phyloP scores from a whole-genome alignment of 2,329 filamentous ascomycete genomes.

The Hypoxylon sp. region DNA sequence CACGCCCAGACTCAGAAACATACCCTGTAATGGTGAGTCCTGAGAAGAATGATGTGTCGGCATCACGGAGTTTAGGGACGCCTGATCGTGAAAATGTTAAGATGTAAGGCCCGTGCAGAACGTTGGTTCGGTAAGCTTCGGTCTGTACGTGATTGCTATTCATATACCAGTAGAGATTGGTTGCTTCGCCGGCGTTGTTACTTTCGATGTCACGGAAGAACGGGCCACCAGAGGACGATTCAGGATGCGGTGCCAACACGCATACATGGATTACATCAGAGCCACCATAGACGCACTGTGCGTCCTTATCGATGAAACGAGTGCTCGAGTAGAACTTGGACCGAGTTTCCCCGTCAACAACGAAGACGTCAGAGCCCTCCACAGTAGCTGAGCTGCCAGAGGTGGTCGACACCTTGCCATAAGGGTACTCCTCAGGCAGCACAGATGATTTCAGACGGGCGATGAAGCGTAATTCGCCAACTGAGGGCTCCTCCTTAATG shows the following conservation, averaged over 20 bases:
- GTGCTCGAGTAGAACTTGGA: conserved; percentile 80
- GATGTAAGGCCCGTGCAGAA: conserved; percentile 76
- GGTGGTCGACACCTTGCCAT: conserved; percentile 70
- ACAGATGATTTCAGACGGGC: conserved; percentile 68
- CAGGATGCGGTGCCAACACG: conserved; percentile 70
- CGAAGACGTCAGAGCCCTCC: conserved; percentile 72
- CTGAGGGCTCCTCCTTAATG: conserved; percentile 68
- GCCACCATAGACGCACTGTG: conserved; percentile 72
- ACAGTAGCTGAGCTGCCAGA: conserved; percentile 65
- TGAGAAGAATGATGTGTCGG: conserved; percentile 72
- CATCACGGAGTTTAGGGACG: conserved; percentile 62
- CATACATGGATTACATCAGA: conserved; percentile 69
- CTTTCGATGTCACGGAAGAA: conserved; percentile 77
- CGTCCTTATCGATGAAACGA: conserved; percentile 78
- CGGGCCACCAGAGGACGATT: conserved; percentile 75
- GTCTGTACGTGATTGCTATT: conserved; percentile 76
- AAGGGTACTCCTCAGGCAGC: conserved; percentile 68
- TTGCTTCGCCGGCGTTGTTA: conserved; percentile 73
- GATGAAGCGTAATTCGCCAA: conserved; percentile 76
- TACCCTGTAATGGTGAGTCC: conserved; percentile 72
- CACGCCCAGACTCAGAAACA: conserved; percentile 68
- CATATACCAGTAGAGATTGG: conserved; percentile 77
- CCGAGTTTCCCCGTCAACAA: conserved; percentile 73
- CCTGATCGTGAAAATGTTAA: conserved; percentile 72
- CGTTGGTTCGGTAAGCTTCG: conserved; percentile 70